Percentiles rank a stretch among this genome's conserved stretches.
These are phyloP conservation scores for Pseudogymnoascus sp. DNA, from an alignment of 2,329 filamentous ascomycete genomes.

Conservation along the genomic window DNA sequence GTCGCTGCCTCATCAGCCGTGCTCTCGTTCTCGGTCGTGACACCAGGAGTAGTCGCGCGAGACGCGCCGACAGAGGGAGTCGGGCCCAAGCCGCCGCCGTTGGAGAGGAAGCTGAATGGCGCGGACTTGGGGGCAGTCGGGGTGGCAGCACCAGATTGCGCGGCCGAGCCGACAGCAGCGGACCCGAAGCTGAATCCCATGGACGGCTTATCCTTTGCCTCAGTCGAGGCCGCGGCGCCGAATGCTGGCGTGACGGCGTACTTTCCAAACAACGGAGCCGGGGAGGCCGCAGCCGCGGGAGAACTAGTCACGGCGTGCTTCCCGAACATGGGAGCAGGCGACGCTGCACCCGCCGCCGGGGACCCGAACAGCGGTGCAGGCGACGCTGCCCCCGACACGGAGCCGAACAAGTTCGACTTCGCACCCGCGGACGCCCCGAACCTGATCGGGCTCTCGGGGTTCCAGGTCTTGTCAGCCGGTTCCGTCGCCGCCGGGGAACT, in stretches of 20 bases:
- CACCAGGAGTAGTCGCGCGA: conserved; percentile 26
- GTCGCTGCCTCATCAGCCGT: conserved; percentile 20
- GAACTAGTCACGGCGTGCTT: conserved; percentile 13
- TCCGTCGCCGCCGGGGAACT: conserved; percentile 18
- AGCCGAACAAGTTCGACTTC: conserved; percentile 26
- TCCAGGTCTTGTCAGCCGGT: conserved; percentile 42
- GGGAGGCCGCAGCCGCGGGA: conserved; percentile 16
- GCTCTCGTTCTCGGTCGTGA: conserved; percentile 26
- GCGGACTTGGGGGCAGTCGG: background rate
- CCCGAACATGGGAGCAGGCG: conserved; percentile 16
- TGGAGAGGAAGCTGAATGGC: conserved; percentile 5
- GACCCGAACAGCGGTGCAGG: conserved; percentile 11
- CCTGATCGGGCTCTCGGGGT: conserved; percentile 45
- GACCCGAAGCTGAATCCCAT: background rate
- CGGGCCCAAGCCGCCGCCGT: background rate
- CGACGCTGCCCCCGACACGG: conserved; percentile 15
- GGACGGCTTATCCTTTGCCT: conserved; percentile 14
- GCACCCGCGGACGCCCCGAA: conserved; percentile 35
- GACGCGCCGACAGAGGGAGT: conserved; percentile 24
- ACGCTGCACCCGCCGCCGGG: conserved; percentile 7
- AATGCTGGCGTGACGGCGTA: conserved; percentile 14
- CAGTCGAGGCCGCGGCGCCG: conserved; percentile 17
- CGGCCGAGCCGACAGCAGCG: background rate
- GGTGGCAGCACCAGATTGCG: background rate
- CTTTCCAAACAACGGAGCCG: conserved; percentile 16